Conservation (phyloP, 129 eudicot genomes). For the Mikania micrantha region DNA sequence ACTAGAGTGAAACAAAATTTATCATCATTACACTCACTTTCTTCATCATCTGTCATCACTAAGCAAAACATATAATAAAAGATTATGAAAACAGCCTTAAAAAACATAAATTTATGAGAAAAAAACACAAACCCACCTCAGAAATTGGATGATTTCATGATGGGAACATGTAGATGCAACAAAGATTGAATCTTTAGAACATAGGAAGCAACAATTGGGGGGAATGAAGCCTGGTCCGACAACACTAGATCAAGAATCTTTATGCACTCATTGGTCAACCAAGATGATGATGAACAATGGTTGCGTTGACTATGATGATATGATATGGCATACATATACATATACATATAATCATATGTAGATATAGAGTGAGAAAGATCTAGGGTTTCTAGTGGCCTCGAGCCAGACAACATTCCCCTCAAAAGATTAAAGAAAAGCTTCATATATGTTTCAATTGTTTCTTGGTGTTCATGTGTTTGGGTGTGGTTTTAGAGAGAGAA, state of each 20-base stretch:
- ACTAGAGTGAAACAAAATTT: conserved; percentile 16
- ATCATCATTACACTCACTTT: conserved; percentile 17
- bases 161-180: not conserved
- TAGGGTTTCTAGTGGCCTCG: conserved; percentile 46
- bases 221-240: conserved; percentile 99
- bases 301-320: conserved; percentile 2
- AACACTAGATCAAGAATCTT: conserved; percentile 22
- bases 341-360: not conserved
- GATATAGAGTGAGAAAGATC: not conserved
- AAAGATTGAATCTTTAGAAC: conserved; percentile 5
- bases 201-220: conserved; percentile 47
- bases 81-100: not conserved
- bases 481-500: conserved; percentile 1
- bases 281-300: not conserved
- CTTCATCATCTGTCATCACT: conserved; percentile 9
- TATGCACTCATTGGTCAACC: not conserved
- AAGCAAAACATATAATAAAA: not conserved
- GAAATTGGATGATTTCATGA: not conserved
- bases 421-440: conserved; percentile 32
- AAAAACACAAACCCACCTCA: conserved; percentile 12
- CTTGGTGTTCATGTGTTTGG: not conserved
- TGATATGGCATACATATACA: too few species aligned
- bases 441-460: not conserved
- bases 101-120: not conserved
- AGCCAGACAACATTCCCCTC: conserved; percentile 93